Percentiles rank a stretch among this genome's conserved stretches.
These are phyloP conservation scores for Auxenochlorella pyrenoidosa DNA, from an alignment of 139 green algal species.

Conservation along the genomic window DNA sequence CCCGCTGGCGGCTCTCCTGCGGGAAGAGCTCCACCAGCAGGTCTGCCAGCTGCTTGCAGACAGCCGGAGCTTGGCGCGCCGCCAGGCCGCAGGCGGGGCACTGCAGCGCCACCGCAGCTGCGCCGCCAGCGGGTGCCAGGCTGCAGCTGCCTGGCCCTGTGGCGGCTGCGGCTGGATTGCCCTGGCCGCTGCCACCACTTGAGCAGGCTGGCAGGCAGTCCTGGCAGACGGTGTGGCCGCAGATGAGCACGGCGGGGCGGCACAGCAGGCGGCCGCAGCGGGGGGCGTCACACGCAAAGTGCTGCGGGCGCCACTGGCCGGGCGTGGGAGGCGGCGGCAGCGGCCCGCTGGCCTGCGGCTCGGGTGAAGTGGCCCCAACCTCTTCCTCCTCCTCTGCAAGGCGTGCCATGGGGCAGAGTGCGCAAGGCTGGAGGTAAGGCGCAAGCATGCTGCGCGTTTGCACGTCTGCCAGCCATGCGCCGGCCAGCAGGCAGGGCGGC, in stretches of 20 bases:
- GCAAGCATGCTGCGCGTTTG: neutral
- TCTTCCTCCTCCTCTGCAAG: slow-evolving; percentile 47
- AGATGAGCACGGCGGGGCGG: slow-evolving; percentile 53
- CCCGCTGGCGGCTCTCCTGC: neutral
- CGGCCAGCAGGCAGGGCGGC: neutral
- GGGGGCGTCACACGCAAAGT: slow-evolving; percentile 45
- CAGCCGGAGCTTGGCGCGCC: neutral
- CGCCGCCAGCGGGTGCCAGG: neutral
- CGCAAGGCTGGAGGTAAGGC: neutral
- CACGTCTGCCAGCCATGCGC: neutral
- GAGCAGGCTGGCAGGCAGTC: neutral
- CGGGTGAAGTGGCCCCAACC: slow-evolving; percentile 14
- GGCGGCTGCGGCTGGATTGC: neutral
- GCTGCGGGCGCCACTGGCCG: neutral
- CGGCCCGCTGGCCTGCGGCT: neutral
- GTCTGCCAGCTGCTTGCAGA: slow-evolving; percentile 51
- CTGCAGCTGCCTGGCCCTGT: neutral
- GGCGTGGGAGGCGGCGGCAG: slow-evolving; percentile 14
- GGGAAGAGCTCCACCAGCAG: slow-evolving; percentile 45
- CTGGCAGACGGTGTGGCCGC: slow-evolving; percentile 51
- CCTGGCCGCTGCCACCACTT: neutral
- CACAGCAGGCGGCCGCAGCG: slow-evolving; percentile 42
- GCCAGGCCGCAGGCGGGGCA: slow-evolving; percentile 43
- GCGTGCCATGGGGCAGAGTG: neutral
- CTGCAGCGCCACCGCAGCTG: neutral